phyloP scores from a whole-genome alignment of 176 grass and related monocot species.

The Rhynchospora pubera region DNA sequence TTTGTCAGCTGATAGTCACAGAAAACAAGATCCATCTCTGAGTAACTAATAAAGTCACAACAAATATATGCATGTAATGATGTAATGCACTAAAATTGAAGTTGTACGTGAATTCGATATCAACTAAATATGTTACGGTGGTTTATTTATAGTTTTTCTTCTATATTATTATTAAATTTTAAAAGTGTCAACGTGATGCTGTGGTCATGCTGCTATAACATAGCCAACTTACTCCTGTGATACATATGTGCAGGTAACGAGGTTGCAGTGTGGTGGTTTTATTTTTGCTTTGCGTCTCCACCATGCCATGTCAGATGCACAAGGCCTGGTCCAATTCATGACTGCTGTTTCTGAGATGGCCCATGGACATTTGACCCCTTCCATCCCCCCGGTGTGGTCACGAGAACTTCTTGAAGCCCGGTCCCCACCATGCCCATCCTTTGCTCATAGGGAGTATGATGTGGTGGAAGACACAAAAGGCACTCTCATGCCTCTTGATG shows the following conservation, averaged over 20 bases:
- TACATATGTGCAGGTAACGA: conserved; percentile 38
- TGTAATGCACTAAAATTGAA: background rate
- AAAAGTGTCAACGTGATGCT: background rate
- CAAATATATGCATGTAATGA: background rate
- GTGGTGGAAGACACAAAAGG: conserved; percentile 64
- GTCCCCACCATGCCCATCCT: conserved; percentile 31
- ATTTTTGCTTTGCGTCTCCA: conserved; percentile 39
- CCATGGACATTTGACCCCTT: conserved; percentile 29
- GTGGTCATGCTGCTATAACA: background rate
- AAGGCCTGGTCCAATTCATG: conserved; percentile 51
- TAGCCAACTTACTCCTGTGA: background rate
- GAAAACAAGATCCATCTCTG: background rate
- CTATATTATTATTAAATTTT: background rate
- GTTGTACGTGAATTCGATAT: background rate
- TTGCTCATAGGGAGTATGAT: conserved; percentile 67
- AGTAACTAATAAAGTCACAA: background rate
- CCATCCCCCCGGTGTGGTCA: conserved; percentile 43
- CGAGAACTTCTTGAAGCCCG: conserved; percentile 48
- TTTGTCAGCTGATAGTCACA: background rate
- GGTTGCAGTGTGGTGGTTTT: conserved; percentile 60
- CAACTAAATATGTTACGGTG: background rate
- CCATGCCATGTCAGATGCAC: conserved; percentile 56
- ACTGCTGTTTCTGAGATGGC: conserved; percentile 51
- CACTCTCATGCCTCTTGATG: conserved; percentile 59
- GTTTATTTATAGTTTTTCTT: background rate